Evolutionary conservation across 495 filamentous ascomycete genomes (phyloP), one percentile per base, ranked within the genome.

Genomic region (Aspergillus ellipticus): DNA sequence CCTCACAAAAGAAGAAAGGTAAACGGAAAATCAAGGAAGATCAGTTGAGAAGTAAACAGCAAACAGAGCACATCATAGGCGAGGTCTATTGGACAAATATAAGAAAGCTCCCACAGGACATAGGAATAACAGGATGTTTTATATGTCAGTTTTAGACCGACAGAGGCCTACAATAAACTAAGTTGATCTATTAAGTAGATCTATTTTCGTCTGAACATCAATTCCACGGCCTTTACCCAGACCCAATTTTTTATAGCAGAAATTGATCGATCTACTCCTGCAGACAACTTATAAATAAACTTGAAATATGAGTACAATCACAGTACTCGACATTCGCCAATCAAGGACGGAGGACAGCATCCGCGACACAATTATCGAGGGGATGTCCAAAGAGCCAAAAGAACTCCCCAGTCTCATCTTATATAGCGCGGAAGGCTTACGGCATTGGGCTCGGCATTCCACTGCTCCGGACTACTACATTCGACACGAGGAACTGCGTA

Each of bases 381-480:
- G 49, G 2, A n/a, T 51, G 4, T 22, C 33, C 9, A 35, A 24
- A 15, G 33, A 51, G 4, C 33, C 33, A 3, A 39, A 41, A 24
- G 33, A 28, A 1, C 33, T 51, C 6, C 33, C 49, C 0, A 31
- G 26, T 16, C 49, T 51, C 9, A 28, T 51, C 2, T 41, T 51
- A n/a, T 51, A 42, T 33, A 51, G 49, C 33, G 22, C 17, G 8
- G 33, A 51, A 24, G 49, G 49, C 11, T 7, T 51, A n/a, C 49
- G 22, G 31, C 49, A 51, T 15, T 51, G 49, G 49, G 33, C 9
- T 7, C 33, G 17, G 15, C 49, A 51, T 17, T 22, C 49, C 31
- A 8, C 15, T 15, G 31, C 9, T 1, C 33, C 49, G 2, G 33
- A 41, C 19, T 51, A 35, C 19, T 51, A 51, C 22, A 19, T 31